phyloP scores from a whole-genome alignment of 257 asterid species.

The Solanum lycopersicoides region DNA sequence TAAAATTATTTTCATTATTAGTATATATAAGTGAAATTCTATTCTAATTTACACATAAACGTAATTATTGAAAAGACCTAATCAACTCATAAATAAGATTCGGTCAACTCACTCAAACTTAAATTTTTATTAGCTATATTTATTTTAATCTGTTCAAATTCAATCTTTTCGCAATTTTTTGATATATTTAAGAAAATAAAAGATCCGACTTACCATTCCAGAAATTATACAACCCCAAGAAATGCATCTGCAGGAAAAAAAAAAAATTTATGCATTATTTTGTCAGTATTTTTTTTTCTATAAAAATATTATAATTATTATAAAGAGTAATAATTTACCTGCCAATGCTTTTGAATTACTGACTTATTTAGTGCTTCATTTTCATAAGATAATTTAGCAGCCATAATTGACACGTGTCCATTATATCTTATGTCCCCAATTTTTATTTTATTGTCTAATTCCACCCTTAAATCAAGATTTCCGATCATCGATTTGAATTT shows the following conservation, averaged over 20 bases:
- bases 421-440: constrained; percentile 4
- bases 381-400: constrained; percentile 59
- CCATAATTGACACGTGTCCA: constrained; percentile 42
- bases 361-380: constrained; percentile 26
- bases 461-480: constrained; percentile 30
- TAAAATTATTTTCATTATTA: not conserved
- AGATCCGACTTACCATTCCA: constrained; percentile 35
- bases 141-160: not conserved
- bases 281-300: not conserved
- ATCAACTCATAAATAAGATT: not conserved
- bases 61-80: too few species aligned
- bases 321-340: constrained; percentile 17
- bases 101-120: not conserved
- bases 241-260: constrained; percentile 40
- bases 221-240: constrained; percentile 38
- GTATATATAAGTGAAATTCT: not conserved
- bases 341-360: constrained; percentile 33
- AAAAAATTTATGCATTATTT: not conserved
- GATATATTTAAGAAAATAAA: too few species aligned
- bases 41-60: not conserved
- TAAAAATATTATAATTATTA: not conserved
- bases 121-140: not conserved
- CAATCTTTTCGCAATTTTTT: rapidly evolving
- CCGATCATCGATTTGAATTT: constrained; percentile 34
- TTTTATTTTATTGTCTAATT: constrained; percentile 15